phyloP scores from a whole-genome alignment of 1,284 basidiomycete genomes.

The Ganoderma resinaceum region DNA sequence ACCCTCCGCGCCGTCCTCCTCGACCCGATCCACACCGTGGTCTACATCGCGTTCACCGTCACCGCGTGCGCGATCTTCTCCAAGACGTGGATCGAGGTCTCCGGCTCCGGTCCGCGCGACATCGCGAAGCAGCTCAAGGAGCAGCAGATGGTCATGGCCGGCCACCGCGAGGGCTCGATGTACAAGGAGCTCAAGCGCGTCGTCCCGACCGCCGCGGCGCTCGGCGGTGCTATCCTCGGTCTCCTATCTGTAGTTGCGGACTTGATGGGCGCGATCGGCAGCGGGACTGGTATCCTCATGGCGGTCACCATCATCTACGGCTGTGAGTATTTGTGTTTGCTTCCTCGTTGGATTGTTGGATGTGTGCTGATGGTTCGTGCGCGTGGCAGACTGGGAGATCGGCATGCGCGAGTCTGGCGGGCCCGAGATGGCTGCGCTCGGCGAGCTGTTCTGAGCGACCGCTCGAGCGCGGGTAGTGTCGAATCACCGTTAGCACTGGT shows the following conservation, averaged over 20 bases:
- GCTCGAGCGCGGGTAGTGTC: background rate
- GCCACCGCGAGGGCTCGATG: constrained; percentile 96
- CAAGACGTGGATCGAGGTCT: constrained; percentile 99
- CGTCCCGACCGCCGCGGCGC: constrained; percentile 96
- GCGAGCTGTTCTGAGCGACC: constrained; percentile 59
- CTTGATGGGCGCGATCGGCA: constrained; percentile 94
- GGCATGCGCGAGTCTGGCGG: constrained; percentile 80
- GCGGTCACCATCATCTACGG: constrained; percentile 98
- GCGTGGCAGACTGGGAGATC: constrained; percentile 72
- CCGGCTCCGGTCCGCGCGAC: constrained; percentile 93
- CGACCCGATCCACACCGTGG: constrained; percentile 92
- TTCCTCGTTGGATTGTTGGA: background rate
- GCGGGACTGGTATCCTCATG: constrained; percentile 97
- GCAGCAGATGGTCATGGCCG: constrained; percentile 98
- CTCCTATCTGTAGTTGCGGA: constrained; percentile 96
- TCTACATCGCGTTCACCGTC: constrained; percentile 95
- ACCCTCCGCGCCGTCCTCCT: constrained; percentile 87
- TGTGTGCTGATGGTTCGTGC: constrained; percentile 3
- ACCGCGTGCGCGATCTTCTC: constrained; percentile 97
- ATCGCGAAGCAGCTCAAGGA: constrained; percentile 99
- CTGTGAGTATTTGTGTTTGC: constrained; percentile 60
- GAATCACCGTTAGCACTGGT: background rate
- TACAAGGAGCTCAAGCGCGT: constrained; percentile 99
- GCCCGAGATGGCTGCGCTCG: constrained; percentile 77
- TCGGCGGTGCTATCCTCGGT: constrained; percentile 96